Conservation (phyloP, 352 stramenopile species). For the Pythium aphanidermatum region DNA sequence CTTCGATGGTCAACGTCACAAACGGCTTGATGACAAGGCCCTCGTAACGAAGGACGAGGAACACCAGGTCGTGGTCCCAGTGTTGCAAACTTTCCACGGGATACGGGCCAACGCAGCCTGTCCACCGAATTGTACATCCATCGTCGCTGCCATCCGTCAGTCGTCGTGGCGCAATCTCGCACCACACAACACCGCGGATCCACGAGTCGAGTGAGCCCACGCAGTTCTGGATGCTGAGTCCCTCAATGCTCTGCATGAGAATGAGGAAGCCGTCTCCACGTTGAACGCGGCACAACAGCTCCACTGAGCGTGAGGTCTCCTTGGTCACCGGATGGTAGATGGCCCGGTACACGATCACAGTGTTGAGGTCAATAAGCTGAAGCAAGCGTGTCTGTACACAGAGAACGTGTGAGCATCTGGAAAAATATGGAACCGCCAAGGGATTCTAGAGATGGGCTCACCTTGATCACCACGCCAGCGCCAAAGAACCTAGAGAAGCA, state of each 20-base stretch:
- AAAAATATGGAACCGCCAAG: no score
- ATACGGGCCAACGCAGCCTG: slow-evolving; percentile 39
- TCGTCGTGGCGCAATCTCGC: slow-evolving; percentile 29
- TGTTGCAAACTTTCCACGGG: slow-evolving; percentile 34
- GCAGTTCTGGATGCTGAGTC: slow-evolving; percentile 46
- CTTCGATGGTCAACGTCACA: slow-evolving; percentile 14
- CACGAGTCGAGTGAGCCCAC: slow-evolving; percentile 44
- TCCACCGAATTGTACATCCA: slow-evolving; percentile 43
- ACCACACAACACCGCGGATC: slow-evolving; percentile 41
- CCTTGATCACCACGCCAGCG: slow-evolving; percentile 21
- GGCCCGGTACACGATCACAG: slow-evolving; percentile 45
- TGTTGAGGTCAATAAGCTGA: slow-evolving; percentile 45
- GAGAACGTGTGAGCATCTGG: no score
- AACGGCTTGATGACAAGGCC: slow-evolving; percentile 39
- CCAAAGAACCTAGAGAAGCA: slow-evolving; percentile 24
- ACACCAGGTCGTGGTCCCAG: slow-evolving; percentile 58
- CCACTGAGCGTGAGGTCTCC: slow-evolving; percentile 42
- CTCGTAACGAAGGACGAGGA: slow-evolving; percentile 55
- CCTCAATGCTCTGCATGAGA: slow-evolving; percentile 41
- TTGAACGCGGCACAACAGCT: slow-evolving; percentile 46
- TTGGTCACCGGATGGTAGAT: slow-evolving; percentile 54
- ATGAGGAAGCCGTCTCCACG: slow-evolving; percentile 45
- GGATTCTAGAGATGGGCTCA: no score
- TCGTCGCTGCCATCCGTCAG: neutral
- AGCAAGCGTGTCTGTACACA: slow-evolving; percentile 25